Evolutionary conservation across 192 early-diverging fungal species (phyloP), one percentile per base, ranked within the genome.

Genomic region (Entomortierella lignicola): DNA sequence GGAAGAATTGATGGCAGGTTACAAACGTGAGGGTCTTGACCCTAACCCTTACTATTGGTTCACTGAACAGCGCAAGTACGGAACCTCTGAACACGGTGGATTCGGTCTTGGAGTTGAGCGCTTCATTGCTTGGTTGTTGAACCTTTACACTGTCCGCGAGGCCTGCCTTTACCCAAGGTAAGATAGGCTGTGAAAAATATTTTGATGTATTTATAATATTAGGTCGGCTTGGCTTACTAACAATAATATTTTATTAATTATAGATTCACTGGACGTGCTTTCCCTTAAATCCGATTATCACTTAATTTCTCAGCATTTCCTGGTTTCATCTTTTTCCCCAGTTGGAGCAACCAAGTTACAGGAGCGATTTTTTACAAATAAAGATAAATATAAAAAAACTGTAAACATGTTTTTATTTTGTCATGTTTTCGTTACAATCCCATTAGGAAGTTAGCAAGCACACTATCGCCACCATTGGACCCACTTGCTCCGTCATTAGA

Each of bases 51-150:
- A 99, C 89, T 98, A 99, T 89, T 99, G 98, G 98, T 94, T 91
- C 86, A 96, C 96, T 44, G 98, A 99, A 63, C 98, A 99, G 87
- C 94, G 98, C 85, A 99, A 98, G 88, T 99, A 96, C 82, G 97
- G 98, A 43, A 92, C 96, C 21, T 90, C 90, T 69, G 94, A 96
- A 66, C 97, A 99, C 67, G 98, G 97, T 73, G 98, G 98, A 25
- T 99, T 94, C 80, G 98, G 98, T 50, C 91, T 99, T 47, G 98
- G 98, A 66, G 74, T 99, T 32, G 98, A 99, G 82, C 92, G 98
- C 30, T 98, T 96, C 86, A 81, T 99, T 55, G 98, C 97, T 29
- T 99, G 98, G 98, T 72, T 99, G 69, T 87, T 95, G 60, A 91
- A 97, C 88, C 90, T 95, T 41, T 89, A 87, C 82, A 96, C 92